Conservation (phyloP, 495 filamentous ascomycete species). For the Penicillium paxilli region DNA sequence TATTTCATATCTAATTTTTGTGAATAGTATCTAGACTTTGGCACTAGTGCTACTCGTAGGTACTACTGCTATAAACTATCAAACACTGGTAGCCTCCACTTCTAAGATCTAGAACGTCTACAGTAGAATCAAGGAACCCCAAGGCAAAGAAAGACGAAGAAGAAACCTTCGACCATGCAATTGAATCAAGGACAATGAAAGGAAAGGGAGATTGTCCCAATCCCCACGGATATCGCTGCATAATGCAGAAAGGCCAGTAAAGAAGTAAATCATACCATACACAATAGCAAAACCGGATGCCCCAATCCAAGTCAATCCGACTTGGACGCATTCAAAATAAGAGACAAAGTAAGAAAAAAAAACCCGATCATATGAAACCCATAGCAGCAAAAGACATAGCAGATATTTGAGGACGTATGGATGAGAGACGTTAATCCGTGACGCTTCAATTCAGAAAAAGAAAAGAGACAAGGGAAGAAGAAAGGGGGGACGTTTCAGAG, state of each 20-base stretch:
- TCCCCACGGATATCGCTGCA: constrained; percentile 41
- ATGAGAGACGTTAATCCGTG: constrained; percentile 31
- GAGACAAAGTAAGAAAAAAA: too few relatives aligned
- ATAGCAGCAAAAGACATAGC: constrained; percentile 12
- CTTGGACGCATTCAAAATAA: constrained; percentile 14
- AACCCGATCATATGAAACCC: constrained; percentile 15
- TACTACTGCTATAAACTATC: too few relatives aligned
- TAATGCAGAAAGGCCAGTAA: constrained; percentile 31
- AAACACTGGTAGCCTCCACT: too few relatives aligned
- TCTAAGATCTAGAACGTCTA: too few relatives aligned
- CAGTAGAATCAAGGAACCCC: too few relatives aligned
- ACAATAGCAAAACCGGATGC: constrained; percentile 24
- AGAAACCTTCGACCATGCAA: constrained; percentile 39
- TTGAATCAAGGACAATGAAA: constrained; percentile 32
- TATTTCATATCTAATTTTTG: too few relatives aligned
- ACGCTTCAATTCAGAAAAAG: constrained; percentile 28
- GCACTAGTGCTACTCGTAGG: too few relatives aligned
- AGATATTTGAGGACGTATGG: constrained; percentile 16
- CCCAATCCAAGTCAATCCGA: constrained; percentile 18
- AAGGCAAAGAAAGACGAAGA: constrained; percentile 18
- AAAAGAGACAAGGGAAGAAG: constrained; percentile 10
- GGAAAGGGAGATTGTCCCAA: constrained; percentile 30
- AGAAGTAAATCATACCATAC: constrained; percentile 26
- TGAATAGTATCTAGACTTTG: too few relatives aligned
- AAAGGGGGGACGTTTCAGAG: constrained; percentile 11